A percentile compares a stretch with the other conserved stretches of the same genome.
phyloP scores from a whole-genome alignment of 306 rosid genomes.

The Castanea sativa region DNA sequence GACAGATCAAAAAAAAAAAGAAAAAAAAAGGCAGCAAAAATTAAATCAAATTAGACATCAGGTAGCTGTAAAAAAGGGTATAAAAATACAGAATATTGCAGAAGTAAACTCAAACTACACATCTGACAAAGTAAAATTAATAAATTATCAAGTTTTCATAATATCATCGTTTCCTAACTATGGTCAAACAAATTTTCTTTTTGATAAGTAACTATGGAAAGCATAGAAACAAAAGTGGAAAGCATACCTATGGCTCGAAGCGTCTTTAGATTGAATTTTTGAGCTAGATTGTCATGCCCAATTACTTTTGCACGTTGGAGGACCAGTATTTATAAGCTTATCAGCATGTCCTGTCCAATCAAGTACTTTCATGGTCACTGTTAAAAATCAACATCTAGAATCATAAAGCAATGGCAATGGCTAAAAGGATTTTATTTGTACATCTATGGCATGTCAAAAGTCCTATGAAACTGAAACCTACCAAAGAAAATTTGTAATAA shows the following conservation, averaged over 20 bases:
- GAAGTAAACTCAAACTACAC: not conserved
- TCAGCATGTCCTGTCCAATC: conserved; percentile 58
- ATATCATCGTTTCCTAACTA: too few species aligned
- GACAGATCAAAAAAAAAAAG: too few species aligned
- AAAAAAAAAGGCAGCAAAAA: too few species aligned
- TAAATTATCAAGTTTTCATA: not conserved
- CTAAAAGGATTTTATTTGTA: not conserved
- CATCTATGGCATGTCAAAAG: not conserved
- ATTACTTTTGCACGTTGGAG: conserved; percentile 51
- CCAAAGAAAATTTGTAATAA: not conserved
- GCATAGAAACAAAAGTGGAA: not conserved
- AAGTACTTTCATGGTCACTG: not conserved
- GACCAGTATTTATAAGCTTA: conserved; percentile 55
- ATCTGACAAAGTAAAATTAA: not conserved
- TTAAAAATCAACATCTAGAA: not conserved
- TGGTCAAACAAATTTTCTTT: too few species aligned
- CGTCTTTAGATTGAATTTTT: conserved; percentile 57
- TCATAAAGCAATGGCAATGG: not conserved
- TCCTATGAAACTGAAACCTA: not conserved
- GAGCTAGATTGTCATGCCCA: conserved; percentile 45
- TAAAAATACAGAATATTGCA: not conserved
- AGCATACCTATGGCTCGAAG: conserved; percentile 76
- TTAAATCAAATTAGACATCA: too few species aligned
- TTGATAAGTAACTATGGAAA: not conserved
- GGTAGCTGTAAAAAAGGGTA: not conserved